Evolutionary conservation across 2,329 filamentous ascomycete genomes (phyloP), one percentile per base, ranked within the genome.

Genomic region (Penicillium sp.): DNA sequence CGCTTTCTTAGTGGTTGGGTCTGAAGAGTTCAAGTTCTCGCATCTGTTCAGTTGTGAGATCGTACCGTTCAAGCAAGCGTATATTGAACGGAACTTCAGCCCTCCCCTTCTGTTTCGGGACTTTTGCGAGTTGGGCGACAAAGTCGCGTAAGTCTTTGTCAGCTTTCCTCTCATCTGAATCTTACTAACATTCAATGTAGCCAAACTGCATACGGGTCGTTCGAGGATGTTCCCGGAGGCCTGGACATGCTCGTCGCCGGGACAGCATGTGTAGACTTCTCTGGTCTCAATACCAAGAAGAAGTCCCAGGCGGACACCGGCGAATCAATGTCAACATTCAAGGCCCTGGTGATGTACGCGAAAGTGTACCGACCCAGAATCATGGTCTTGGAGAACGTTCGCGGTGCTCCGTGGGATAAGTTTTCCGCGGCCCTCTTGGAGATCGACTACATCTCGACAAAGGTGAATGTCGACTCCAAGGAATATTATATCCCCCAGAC

Each of bases 241-340:
- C 60, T 79, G 1, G 80, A 89, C 45, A 56, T 90, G 0, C 64
- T 90, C 1, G 67, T 89, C 30, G 81, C 81, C 5, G 85, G 85
- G 0, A 85, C 82, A 28, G 80, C 82, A 0, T 92, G 85, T 48
- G 82, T 85, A 2, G 84, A 89, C 51, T 85, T 83, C 47, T 89
- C 84, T 0, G 54, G 47, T 0, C 59, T 88, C 20, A 90, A 88
- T 56, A 74, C 66, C 33, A 59, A 68, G 3, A 65, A 66, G 11
- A 78, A 77, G 40, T 59, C 61, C 0, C 57, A 80, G 0, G 62
- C 71, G 1, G 67, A 74, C 6, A 64, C 71, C 10, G 82, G 82
- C 2, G 77, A 86, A 49, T 85, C 82, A 0, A 74, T 72, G 0
- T 69, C 75, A 23, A 87, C 84, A 0, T 84, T 84, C 56, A 66